Base-by-base conservation (phyloP, 1,284 basidiomycete species). In the Termitomyces sp. region DNA sequence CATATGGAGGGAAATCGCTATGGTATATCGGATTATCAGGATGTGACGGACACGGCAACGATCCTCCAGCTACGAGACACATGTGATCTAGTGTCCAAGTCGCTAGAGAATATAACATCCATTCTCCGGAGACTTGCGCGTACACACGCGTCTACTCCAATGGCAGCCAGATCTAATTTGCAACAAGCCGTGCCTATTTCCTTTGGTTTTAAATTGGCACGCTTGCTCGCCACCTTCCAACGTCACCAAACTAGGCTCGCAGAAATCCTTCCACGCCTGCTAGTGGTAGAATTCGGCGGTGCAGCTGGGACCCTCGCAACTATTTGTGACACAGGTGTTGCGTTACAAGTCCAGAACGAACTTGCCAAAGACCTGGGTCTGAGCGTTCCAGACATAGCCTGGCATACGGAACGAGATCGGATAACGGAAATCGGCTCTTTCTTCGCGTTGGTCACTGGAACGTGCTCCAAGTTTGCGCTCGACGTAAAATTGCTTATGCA, bases 121-220 rank as follows among this genome's bases (percentile, higher is more conserved):
- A 54, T 52, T 13, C 66, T 76, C 31, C 59, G 60, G 42, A 51
- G 46, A 34, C 56, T 73, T n/a, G 62, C 65, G 34, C 52, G 49
- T 2, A 59, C 54, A 33, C 63, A 76, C 54, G 66, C 66, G 9
- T 57, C 63, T 1, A 76, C 72, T 3, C 67, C 68, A 0, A 77
- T 76, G 72, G 68, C 71, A n/a, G 74, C 66, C 43, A 69, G 73
- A 14, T 76, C 72, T 42, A 76, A 75, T 55, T 61, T 76, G 30
- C 75, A 75, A 53, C 72, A 76, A 49, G 74, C 75, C 11, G 74
- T 76, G 8, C 73, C 73, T 3, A 75, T 76, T 49, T 71, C 74
- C 1, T 66, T 74, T 38, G 75, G 73, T 0, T 77, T 76, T 57
- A 75, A 77, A 55, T 65, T 74, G 53, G 72, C 73, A 8, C 66